Conservation (phyloP, 2,329 filamentous ascomycete species). For the Knoxdaviesia capensis region DNA sequence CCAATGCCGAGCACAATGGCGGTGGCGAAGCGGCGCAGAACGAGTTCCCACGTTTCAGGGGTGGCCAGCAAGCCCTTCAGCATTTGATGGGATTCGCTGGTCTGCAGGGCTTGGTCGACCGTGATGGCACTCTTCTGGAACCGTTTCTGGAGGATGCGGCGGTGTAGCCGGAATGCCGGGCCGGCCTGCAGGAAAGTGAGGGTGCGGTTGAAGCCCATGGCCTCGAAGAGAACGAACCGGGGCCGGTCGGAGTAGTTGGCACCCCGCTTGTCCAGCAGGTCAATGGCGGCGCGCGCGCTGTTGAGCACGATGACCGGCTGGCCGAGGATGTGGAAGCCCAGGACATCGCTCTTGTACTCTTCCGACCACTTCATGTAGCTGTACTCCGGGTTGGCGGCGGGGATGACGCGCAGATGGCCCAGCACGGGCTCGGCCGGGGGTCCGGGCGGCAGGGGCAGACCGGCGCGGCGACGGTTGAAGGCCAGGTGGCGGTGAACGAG, state of each 20-base stretch:
- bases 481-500: slow-evolving; percentile 1
- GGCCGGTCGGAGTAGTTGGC: slow-evolving; percentile 22
- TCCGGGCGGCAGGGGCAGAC: slow-evolving; percentile 12
- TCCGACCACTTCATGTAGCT: slow-evolving; percentile 12
- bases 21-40: slow-evolving; percentile 18
- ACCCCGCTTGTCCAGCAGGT: slow-evolving; percentile 21
- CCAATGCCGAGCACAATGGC: slow-evolving; percentile 21
- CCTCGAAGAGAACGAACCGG: slow-evolving; percentile 20
- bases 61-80: slow-evolving; percentile 15
- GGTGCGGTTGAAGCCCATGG: slow-evolving; percentile 20
- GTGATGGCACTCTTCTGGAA: slow-evolving; percentile 19
- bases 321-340: slow-evolving; percentile 20
- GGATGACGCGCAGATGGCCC: slow-evolving; percentile 23
- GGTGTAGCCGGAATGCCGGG: slow-evolving; percentile 21
- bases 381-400: slow-evolving; percentile 12
- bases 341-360: slow-evolving; percentile 31
- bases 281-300: slow-evolving; percentile 20
- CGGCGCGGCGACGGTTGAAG: slow-evolving; percentile 1
- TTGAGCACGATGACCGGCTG: slow-evolving; percentile 21
- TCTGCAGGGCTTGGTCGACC: slow-evolving; percentile 19
- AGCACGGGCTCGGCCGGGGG: slow-evolving; percentile 17
- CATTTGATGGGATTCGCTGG: slow-evolving; percentile 18
- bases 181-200: slow-evolving; percentile 20
- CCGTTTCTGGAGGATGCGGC: slow-evolving; percentile 21
- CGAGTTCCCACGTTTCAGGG: slow-evolving; percentile 12